A percentile compares a stretch with the other conserved stretches of the same genome.
These are phyloP conservation scores for Suillus subluteus DNA, from an alignment of 768 basidiomycete genomes.

Conservation along the genomic window DNA sequence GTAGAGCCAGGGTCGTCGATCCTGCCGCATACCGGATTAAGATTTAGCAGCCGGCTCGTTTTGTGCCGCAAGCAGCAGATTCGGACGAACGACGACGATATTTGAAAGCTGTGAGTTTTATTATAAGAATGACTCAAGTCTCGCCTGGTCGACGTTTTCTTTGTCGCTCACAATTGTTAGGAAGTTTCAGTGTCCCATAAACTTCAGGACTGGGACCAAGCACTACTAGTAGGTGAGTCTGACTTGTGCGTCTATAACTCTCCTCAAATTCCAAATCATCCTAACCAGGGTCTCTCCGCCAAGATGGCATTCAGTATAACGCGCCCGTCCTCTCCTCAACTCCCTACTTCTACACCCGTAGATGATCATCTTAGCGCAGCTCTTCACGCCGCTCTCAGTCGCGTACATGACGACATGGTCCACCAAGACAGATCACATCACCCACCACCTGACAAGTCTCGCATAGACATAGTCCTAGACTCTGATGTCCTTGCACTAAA, in stretches of 20 bases:
- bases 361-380: slow-evolving; percentile 40
- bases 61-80: neutral
- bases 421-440: slow-evolving; percentile 38
- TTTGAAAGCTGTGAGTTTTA: neutral
- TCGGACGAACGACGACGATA: neutral
- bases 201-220: neutral
- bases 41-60: neutral
- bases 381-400: slow-evolving; percentile 42
- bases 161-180: neutral
- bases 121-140: slow-evolving; percentile 1
- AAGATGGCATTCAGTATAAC: slow-evolving; percentile 40
- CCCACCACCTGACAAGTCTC: slow-evolving; percentile 49
- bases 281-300: slow-evolving; percentile 12
- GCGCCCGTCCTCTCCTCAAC: slow-evolving; percentile 37
- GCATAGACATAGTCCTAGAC: slow-evolving; percentile 78
- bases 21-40: neutral
- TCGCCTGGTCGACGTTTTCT: neutral
- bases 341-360: slow-evolving; percentile 15
- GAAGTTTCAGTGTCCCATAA: neutral
- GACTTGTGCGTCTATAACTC: neutral
- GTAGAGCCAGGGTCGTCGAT: neutral
- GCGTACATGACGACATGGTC: slow-evolving; percentile 29
- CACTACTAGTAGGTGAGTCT: neutral
- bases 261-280: slow-evolving; percentile 11
- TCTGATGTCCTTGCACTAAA: slow-evolving; percentile 70